These are phyloP conservation scores for Diutina scorzettiae DNA, from an alignment of 1,139 yeast species.

Conservation along the genomic window DNA sequence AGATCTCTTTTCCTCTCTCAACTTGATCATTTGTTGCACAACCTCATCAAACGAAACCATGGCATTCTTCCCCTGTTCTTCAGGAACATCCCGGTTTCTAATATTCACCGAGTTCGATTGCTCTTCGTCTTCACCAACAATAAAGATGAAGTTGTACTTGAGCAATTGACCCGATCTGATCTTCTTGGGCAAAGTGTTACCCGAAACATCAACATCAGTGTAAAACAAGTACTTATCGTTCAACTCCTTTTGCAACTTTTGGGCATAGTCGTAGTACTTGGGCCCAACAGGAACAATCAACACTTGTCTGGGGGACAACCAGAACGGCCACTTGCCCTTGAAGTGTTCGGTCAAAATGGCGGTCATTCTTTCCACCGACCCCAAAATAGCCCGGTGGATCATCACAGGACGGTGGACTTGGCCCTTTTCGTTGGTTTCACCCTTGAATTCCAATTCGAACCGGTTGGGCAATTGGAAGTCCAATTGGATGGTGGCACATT, in stretches of 20 bases:
- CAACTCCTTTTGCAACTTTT: constrained; percentile 58
- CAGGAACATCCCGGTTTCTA: constrained; percentile 29
- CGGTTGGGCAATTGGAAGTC: constrained; percentile 95
- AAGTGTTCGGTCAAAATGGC: constrained; percentile 94
- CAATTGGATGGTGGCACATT: constrained; percentile 94
- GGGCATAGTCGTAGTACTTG: constrained; percentile 81
- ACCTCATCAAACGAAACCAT: constrained; percentile 63
- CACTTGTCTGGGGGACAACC: constrained; percentile 96
- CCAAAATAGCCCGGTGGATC: constrained; percentile 97
- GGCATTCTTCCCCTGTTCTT: constrained; percentile 76
- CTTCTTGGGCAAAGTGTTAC: constrained; percentile 94
- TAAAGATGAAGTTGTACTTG: constrained; percentile 87
- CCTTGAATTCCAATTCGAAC: constrained; percentile 78
- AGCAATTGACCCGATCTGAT: constrained; percentile 89
- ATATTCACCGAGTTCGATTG: constrained; percentile 11
- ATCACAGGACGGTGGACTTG: constrained; percentile 66
- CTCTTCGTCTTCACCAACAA: constrained; percentile 85
- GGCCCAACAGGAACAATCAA: constrained; percentile 94
- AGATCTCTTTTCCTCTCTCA: constrained; percentile 56
- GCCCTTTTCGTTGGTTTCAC: constrained; percentile 47
- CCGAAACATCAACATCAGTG: constrained; percentile 85
- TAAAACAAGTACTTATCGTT: constrained; percentile 54
- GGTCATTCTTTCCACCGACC: constrained; percentile 97
- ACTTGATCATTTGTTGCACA: constrained; percentile 47
- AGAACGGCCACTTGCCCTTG: constrained; percentile 98